Percentiles rank a stretch among this genome's conserved stretches.
These are phyloP conservation scores for Skeletonema menzelii DNA, from an alignment of 108 stramenopile species.

Conservation along the genomic window DNA sequence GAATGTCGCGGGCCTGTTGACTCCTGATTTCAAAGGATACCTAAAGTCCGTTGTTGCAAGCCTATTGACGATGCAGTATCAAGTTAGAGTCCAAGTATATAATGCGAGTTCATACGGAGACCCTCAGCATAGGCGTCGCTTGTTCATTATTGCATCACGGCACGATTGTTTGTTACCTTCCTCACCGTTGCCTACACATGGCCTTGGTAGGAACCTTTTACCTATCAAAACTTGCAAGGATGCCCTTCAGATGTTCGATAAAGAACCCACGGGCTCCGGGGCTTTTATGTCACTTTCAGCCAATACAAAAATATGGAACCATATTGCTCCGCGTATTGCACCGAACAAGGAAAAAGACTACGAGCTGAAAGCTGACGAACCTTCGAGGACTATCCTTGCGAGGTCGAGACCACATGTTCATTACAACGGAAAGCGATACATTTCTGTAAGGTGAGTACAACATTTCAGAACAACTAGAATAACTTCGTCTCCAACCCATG, in stretches of 20 bases:
- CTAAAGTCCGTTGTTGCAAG: constrained; percentile 27
- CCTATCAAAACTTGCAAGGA: constrained; percentile 39
- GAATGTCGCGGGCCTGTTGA: constrained; percentile 51
- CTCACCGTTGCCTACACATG: constrained; percentile 50
- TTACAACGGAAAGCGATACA: constrained; percentile 36
- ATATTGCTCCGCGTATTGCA: constrained; percentile 12
- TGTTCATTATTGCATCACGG: constrained; percentile 49
- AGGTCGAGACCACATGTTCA: constrained; percentile 34
- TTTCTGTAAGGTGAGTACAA: constrained; percentile 20
- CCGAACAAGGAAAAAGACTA: constrained; percentile 12
- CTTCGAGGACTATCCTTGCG: constrained; percentile 49
- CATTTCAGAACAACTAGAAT: too few relatives aligned
- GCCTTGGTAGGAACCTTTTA: constrained; percentile 26
- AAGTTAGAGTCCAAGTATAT: constrained; percentile 45
- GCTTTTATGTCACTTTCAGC: neutral
- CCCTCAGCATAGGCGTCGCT: constrained; percentile 50
- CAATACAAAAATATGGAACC: constrained; percentile 12
- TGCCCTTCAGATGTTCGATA: constrained; percentile 49
- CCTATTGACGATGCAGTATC: constrained; percentile 48
- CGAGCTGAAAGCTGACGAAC: constrained; percentile 20
- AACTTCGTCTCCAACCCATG: too few relatives aligned
- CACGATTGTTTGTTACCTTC: constrained; percentile 35
- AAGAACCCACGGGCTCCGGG: constrained; percentile 14
- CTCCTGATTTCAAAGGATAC: constrained; percentile 25
- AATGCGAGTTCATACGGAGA: constrained; percentile 48